phyloP scores from a whole-genome alignment of 2,329 filamentous ascomycete genomes.

The Lecanicillium sp. region DNA sequence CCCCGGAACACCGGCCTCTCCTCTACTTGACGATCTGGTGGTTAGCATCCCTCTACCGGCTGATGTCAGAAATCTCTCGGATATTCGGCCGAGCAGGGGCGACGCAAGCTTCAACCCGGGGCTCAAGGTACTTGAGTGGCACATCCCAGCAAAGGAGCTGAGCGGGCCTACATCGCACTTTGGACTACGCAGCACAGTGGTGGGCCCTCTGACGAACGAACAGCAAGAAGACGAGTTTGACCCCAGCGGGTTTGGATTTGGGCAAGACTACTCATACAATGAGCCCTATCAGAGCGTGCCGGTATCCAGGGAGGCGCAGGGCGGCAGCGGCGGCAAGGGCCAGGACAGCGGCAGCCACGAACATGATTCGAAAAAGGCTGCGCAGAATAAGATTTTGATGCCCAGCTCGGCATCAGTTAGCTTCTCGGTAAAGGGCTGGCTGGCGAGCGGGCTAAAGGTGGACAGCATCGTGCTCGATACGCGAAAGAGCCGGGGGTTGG shows the following conservation, averaged over 20 bases:
- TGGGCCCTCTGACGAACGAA: conserved; percentile 52
- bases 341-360: conserved; percentile 31
- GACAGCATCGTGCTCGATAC: conserved; percentile 63
- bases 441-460: conserved; percentile 61
- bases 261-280: conserved; percentile 46
- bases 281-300: conserved; percentile 49
- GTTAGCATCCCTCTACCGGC: conserved; percentile 74
- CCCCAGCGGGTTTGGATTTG: conserved; percentile 46
- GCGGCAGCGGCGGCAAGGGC: conserved; percentile 13
- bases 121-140: conserved; percentile 73
- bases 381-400: conserved; percentile 72
- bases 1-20: conserved; percentile 50
- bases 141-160: conserved; percentile 71
- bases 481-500: conserved; percentile 79
- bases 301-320: conserved; percentile 29
- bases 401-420: conserved; percentile 70
- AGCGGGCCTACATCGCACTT: conserved; percentile 61
- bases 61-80: conserved; percentile 74
- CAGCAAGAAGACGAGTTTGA: conserved; percentile 44
- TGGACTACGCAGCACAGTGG: conserved; percentile 72
- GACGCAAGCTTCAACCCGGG: conserved; percentile 76
- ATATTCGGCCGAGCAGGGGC: conserved; percentile 73
- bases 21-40: conserved; percentile 66
- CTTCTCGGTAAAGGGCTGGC: conserved; percentile 63
- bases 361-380: conserved; percentile 50